phyloP scores from a whole-genome alignment of 495 filamentous ascomycete genomes.

The Aspergillus sparsus region DNA sequence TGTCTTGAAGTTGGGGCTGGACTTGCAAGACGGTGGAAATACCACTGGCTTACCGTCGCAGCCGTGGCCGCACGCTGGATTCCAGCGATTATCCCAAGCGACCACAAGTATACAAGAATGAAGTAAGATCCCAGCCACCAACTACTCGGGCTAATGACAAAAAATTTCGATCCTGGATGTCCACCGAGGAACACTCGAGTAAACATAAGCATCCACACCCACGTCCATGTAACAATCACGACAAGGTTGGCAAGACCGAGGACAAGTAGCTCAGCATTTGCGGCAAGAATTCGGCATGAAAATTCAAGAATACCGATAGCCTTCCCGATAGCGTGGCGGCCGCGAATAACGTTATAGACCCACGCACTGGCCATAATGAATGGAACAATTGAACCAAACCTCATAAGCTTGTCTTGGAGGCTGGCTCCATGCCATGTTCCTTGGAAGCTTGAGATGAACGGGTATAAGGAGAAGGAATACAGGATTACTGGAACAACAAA shows the following conservation, averaged over 20 bases:
- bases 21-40: slow-evolving; percentile 87
- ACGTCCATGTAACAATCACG: slow-evolving; percentile 81
- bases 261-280: slow-evolving; percentile 79
- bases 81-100: slow-evolving; percentile 77
- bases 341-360: slow-evolving; percentile 76
- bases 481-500: slow-evolving; percentile 83
- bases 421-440: slow-evolving; percentile 66
- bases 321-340: slow-evolving; percentile 74
- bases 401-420: slow-evolving; percentile 85
- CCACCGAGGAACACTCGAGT: slow-evolving; percentile 89
- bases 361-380: slow-evolving; percentile 72
- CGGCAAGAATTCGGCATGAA: slow-evolving; percentile 79
- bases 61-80: slow-evolving; percentile 89
- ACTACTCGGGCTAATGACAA: slow-evolving; percentile 79
- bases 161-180: slow-evolving; percentile 64
- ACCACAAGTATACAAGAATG: slow-evolving; percentile 93
- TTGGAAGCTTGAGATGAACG: slow-evolving; percentile 86
- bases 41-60: slow-evolving; percentile 97
- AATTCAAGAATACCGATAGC: slow-evolving; percentile 90
- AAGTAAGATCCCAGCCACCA: slow-evolving; percentile 93
- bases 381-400: slow-evolving; percentile 79
- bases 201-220: slow-evolving; percentile 97
- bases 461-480: slow-evolving; percentile 85
- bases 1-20: slow-evolving; percentile 73
- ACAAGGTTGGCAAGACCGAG: slow-evolving; percentile 79